Evolutionary conservation across 305 asterid species (phyloP).

Genomic region (Solanum aculeatissimum): DNA sequence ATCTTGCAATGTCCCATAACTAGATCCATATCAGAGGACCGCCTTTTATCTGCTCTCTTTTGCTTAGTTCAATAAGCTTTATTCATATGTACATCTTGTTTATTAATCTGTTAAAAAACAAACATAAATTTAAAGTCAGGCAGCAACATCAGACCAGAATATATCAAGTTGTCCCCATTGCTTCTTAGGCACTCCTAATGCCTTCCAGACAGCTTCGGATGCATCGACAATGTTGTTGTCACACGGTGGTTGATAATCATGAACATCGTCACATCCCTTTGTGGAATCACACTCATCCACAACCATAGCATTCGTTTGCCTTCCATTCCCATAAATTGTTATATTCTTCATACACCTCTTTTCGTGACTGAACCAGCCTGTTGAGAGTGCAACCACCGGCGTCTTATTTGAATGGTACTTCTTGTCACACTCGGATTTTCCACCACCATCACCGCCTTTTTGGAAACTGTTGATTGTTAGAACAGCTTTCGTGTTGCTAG

Average conservation of each 20-base stretch:
- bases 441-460: not conserved
- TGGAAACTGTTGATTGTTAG: slow-evolving; percentile 5
- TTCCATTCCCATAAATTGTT: not conserved
- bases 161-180: not conserved
- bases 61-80: not conserved
- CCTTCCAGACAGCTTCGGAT: not conserved
- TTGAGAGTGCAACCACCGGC: slow-evolving; percentile 6
- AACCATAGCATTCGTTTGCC: not conserved
- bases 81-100: not conserved
- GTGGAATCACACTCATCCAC: not conserved
- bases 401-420: not conserved
- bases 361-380: not conserved
- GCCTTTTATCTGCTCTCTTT: not conserved
- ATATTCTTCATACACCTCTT: not conserved
- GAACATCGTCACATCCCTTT: not conserved
- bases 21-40: not conserved
- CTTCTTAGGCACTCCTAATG: not conserved
- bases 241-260: slow-evolving; percentile 3
- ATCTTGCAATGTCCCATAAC: not conserved
- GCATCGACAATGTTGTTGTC: not conserved
- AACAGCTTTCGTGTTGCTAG: not conserved
- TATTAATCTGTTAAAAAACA: not conserved
- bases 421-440: not conserved
- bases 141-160: not conserved
- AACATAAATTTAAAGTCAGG: not conserved